Conservation (phyloP, 768 basidiomycete genomes). For the Lactarius psammicola region DNA sequence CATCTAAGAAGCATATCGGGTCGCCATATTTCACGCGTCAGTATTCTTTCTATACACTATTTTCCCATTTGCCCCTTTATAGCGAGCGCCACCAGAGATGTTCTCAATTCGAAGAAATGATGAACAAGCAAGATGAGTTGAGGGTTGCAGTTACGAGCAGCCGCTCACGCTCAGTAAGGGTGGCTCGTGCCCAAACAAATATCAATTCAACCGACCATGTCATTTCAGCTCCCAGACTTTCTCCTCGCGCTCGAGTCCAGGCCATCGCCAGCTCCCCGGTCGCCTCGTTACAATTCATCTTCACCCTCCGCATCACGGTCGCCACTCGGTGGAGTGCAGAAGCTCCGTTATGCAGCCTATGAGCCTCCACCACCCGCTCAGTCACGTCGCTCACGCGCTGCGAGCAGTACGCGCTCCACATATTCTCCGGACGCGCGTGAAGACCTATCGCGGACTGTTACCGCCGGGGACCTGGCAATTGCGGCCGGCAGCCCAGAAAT, state of each 20-base stretch:
- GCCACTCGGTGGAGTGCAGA: slow-evolving; percentile 39
- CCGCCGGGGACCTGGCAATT: slow-evolving; percentile 29
- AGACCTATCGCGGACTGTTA: slow-evolving; percentile 31
- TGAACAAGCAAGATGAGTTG: slow-evolving; percentile 46
- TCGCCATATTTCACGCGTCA: slow-evolving; percentile 50
- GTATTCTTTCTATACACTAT: slow-evolving; percentile 39
- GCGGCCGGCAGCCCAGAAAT: slow-evolving; percentile 29
- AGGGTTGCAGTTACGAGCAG: slow-evolving; percentile 47
- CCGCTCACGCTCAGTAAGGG: slow-evolving; percentile 55
- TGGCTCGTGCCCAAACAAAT: background rate
- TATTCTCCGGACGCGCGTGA: slow-evolving; percentile 37
- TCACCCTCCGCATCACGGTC: slow-evolving; percentile 31
- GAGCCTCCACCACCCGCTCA: slow-evolving; percentile 53
- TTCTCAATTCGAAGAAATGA: slow-evolving; percentile 58
- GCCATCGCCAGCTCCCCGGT: slow-evolving; percentile 29
- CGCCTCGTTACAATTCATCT: slow-evolving; percentile 24
- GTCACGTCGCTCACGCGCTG: slow-evolving; percentile 35
- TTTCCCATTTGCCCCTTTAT: slow-evolving; percentile 14
- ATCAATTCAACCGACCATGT: slow-evolving; percentile 13
- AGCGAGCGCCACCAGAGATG: slow-evolving; percentile 53
- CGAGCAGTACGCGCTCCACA: slow-evolving; percentile 40
- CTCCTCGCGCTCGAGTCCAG: slow-evolving; percentile 47
- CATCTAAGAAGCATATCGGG: slow-evolving; percentile 45
- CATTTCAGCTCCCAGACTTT: slow-evolving; percentile 68
- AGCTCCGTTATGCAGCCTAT: slow-evolving; percentile 70